Evolutionary conservation across 768 basidiomycete species (phyloP), one percentile per base, ranked within the genome.

Genomic region (Omphalotus guepiniiformis): DNA sequence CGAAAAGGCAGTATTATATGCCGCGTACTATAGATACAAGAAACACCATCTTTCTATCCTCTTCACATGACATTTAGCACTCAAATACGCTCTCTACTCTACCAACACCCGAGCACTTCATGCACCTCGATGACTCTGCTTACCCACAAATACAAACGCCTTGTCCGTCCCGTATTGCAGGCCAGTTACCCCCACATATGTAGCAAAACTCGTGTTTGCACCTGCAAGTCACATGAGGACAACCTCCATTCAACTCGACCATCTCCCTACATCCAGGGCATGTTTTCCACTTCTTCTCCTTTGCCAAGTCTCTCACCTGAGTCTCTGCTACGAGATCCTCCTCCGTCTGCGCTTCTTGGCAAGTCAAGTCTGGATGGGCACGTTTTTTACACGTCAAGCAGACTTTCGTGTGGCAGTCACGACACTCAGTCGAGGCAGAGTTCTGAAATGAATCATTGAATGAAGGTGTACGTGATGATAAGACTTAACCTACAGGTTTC

Each of bases 191-290:
- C 7, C 48, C 61, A 40, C 64, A 66, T 6, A 50, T 28, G 47
- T 66, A 64, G 49, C 62, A 64, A 45, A 63, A 64, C 47, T 63
- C 53, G 30, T 48, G 35, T 32, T 39, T 11, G 34, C 65, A 66
- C 18, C 64, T 57, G 39, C 71, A 72, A 32, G 55, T 66, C 36
- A 71, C 70, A 18, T 71, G 70, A 38, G 57, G 65, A 40, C 71
- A 71, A 0, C 69, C 69, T 6, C 61, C 51, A 4, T 41, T 57
- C 35, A 68, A 61, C 34, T 71, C 71, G 19, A 71, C 55, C 19
- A 72, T 57, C 15, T 58, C 56, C 29, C 59, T 56, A 43, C 69
- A 71, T 3, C 57, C 55, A 1, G 70, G 67, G 51, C 70, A 71
- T 0, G 63, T 63, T 35, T 71, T 62, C 68, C 62, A 72, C 8